Base-by-base conservation (phyloP, 345 rosid genomes). In the Toxicodendron radicans region DNA sequence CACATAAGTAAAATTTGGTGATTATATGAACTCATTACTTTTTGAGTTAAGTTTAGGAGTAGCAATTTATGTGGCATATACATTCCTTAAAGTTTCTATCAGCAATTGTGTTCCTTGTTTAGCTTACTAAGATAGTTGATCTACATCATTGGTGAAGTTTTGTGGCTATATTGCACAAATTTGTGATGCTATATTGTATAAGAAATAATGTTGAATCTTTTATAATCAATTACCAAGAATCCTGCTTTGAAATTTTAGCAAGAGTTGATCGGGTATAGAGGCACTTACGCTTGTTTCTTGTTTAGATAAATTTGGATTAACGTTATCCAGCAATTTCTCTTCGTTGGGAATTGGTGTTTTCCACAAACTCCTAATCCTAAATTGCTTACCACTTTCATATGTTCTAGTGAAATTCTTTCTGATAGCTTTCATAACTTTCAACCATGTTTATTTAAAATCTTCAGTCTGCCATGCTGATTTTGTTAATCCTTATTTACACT, bases 221-320 rank as follows among this genome's bases (percentile, higher is more conserved):
- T 13, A 48, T 12, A 11, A 48, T 48, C 52, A 48, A 48, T 48
- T 48, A 12, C 52, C 4, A 12, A 48, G 5, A 14, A 13, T 12
- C 17, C 4, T 48, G 17, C 9, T 48, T 48, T 38, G 8, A 5
- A 5, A 5, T 38, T 38, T 38, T 38, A 0, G 43, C 43, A 38
- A 38, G 38, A 35, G 38, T 35, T 35, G 38, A 6, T 7, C 43
- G 43, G 43, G 43, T 38, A 5, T 48, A 13, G 52, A 10, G 52
- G 16, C 17, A 10, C 16, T 65, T 6, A 65, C 23, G 54, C 24
- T 45, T 45, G 69, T 11, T 24, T 20, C 8, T 10, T 2, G 12
- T 49, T n/a, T 35, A 35, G 2, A 24, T 70, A 54, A 57, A 57
- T 41, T 56, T 57, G 51, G 72, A 64, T n/a, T n/a, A 32, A 24